Conservation (phyloP, 2,329 filamentous ascomycete species). For the Sclerotinia spermophila region DNA sequence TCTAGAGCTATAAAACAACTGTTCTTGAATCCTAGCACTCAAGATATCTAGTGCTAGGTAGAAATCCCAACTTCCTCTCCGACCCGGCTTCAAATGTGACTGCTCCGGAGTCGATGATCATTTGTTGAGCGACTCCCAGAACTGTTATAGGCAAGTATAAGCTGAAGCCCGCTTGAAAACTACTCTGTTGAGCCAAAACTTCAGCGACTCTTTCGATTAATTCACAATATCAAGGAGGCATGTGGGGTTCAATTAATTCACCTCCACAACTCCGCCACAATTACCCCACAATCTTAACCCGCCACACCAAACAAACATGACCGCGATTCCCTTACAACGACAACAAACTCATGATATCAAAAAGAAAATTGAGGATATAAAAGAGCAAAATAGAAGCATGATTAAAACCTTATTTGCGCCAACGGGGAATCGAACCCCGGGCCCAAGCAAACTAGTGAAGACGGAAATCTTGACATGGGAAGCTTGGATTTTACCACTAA, state of each 20-base stretch:
- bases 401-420: rapidly evolving
- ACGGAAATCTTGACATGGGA: background rate
- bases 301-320: background rate
- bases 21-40: background rate
- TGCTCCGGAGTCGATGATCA: background rate
- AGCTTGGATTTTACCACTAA: conserved; percentile 14
- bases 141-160: background rate
- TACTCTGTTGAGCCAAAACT: background rate
- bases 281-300: background rate
- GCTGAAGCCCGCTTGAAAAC: background rate
- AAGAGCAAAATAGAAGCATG: background rate
- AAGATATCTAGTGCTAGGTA: background rate
- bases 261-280: background rate
- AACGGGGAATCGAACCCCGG: conserved; percentile 10
- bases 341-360: background rate
- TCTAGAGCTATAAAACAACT: background rate
- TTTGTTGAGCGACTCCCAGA: background rate
- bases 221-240: background rate
- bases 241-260: background rate
- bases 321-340: background rate
- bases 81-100: background rate
- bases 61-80: background rate
- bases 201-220: background rate
- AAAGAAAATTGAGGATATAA: background rate
- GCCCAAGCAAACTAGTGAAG: background rate